These are phyloP conservation scores for Quercus mongolica DNA, from an alignment of 306 rosid genomes.

Conservation along the genomic window DNA sequence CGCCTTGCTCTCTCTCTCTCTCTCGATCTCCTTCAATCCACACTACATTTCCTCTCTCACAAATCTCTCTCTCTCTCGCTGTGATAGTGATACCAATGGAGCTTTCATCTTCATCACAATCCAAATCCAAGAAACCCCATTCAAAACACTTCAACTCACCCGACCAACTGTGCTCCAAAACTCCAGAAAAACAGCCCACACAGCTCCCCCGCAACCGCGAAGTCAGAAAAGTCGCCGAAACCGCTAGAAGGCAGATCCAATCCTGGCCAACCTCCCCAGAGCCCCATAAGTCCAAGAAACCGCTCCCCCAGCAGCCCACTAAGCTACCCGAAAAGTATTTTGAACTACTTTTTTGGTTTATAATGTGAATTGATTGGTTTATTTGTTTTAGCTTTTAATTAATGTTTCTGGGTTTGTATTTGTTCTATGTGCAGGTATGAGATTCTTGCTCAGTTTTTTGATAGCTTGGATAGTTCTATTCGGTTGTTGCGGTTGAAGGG, in stretches of 20 bases:
- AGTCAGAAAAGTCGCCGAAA: constrained; percentile 41
- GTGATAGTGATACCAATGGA: constrained; percentile 22
- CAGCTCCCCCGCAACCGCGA: constrained; percentile 35
- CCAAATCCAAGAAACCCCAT: constrained; percentile 37
- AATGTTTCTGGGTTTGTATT: neutral
- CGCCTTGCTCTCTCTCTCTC: neutral
- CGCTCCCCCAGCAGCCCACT: neutral
- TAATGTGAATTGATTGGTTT: neutral
- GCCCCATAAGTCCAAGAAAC: constrained; percentile 16
- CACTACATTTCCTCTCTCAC: neutral
- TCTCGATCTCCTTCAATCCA: no score
- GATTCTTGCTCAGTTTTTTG: constrained; percentile 6
- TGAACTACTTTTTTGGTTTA: neutral
- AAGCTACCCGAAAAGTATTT: constrained; percentile 57
- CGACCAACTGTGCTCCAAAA: constrained; percentile 29
- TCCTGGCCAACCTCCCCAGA: constrained; percentile 6
- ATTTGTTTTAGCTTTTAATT: neutral
- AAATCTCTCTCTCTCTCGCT: neutral
- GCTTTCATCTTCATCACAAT: constrained; percentile 32
- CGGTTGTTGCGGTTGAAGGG: no score
- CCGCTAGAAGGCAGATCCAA: constrained; percentile 39
- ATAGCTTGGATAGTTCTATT: no score
- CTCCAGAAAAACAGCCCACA: constrained; percentile 57
- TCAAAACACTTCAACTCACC: constrained; percentile 20
- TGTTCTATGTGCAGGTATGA: constrained; percentile 45